Evolutionary conservation across 352 stramenopile species (phyloP).

Genomic region (Pythium volutum): DNA sequence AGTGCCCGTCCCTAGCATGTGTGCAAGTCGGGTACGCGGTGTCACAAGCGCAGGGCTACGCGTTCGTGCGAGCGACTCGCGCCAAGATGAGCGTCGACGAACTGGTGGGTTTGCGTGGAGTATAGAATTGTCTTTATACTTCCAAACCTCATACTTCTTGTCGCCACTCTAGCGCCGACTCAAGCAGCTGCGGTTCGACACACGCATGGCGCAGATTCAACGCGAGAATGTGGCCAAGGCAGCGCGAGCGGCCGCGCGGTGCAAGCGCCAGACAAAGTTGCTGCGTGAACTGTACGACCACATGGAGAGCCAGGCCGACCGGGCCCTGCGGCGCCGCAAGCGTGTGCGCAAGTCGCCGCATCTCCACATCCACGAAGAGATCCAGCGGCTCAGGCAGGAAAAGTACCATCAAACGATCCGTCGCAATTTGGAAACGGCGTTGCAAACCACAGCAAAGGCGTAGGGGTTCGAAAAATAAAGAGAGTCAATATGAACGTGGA

Average conservation of each 20-base stretch:
- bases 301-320: slow-evolving; percentile 52
- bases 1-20: slow-evolving; percentile 48
- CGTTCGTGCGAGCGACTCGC: slow-evolving; percentile 37
- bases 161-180: slow-evolving; percentile 17
- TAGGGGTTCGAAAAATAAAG: neutral
- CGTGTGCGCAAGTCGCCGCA: slow-evolving; percentile 52
- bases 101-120: slow-evolving; percentile 30
- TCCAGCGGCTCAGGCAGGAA: slow-evolving; percentile 41
- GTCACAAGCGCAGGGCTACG: slow-evolving; percentile 33
- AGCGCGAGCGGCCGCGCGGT: slow-evolving; percentile 29
- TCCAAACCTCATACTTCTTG: neutral
- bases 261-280: slow-evolving; percentile 35
- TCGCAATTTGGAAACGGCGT: slow-evolving; percentile 5
- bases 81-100: slow-evolving; percentile 53
- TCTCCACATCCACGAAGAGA: slow-evolving; percentile 60
- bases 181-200: slow-evolving; percentile 49
- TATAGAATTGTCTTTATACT: neutral
- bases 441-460: neutral
- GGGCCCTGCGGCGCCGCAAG: slow-evolving; percentile 50
- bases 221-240: slow-evolving; percentile 34
- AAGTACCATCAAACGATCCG: slow-evolving; percentile 26
- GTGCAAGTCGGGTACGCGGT: slow-evolving; percentile 52
- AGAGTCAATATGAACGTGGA: neutral
- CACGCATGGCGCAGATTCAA: slow-evolving; percentile 30
- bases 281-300: slow-evolving; percentile 50